Conservation (phyloP, 257 asterid species). For the Handroanthus guayacan region DNA sequence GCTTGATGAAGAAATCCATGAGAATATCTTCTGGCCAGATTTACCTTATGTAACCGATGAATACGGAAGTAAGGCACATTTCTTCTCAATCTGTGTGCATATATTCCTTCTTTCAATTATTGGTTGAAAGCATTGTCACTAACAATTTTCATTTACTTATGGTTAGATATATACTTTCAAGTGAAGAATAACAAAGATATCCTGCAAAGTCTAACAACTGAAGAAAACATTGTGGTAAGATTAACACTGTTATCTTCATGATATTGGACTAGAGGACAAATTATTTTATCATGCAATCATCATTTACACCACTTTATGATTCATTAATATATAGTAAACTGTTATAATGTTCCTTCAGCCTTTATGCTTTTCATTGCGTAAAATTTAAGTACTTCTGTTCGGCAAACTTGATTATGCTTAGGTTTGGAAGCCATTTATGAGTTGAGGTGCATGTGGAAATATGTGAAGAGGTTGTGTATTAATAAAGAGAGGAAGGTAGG, state of each 20-base stretch:
- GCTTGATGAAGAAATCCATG: conserved; percentile 75
- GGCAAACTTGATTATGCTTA: conserved; percentile 4
- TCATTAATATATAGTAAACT: background rate
- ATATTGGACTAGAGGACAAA: background rate
- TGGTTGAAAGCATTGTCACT: conserved; percentile 30
- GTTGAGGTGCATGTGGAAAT: background rate
- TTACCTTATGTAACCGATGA: conserved; percentile 93
- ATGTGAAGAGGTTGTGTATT: conserved; percentile 12
- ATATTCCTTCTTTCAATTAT: conserved; percentile 1
- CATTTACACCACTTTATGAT: background rate
- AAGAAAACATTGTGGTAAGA: conserved; percentile 87
- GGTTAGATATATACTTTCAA: conserved; percentile 91
- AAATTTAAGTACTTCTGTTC: background rate
- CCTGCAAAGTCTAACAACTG: conserved; percentile 73
- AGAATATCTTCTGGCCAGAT: conserved; percentile 98
- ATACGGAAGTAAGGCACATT: conserved; percentile 80
- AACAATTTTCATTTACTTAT: conserved; percentile 37
- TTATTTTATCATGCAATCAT: conserved; percentile 17
- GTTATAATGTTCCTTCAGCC: conserved; percentile 27
- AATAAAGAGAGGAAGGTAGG: conserved; percentile 4
- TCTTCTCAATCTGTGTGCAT: background rate
- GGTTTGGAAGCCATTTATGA: background rate
- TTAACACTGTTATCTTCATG: background rate
- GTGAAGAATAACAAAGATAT: conserved; percentile 95
- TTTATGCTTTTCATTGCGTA: background rate